Base-by-base conservation (phyloP, 805 yeast genomes). In the Jamesozyma rosinii region DNA sequence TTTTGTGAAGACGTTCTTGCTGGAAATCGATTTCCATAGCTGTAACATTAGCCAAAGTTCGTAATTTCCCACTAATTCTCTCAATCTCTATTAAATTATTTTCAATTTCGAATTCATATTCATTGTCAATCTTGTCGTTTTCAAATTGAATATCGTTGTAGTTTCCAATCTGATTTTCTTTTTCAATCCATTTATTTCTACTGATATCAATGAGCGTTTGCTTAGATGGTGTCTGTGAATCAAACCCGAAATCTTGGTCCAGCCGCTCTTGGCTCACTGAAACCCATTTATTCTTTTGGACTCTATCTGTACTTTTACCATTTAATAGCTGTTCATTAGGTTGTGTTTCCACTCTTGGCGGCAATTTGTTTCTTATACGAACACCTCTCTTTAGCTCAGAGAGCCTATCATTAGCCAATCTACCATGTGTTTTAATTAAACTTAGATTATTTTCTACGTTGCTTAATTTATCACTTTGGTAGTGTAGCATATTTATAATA, bases 121-220 rank as follows among this genome's bases (percentile, higher is more conserved):
- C 90, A 54, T 88, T 95, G 62, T 90, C 97, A 60, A 89, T 96
- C 40, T 79, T 77, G 62, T 89, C 97, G 38, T 82, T 83, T 57
- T 86, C 96, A 53, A 86, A 83, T 55, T 83, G 84, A 63, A 81
- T 87, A 49, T 77, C 67, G 44, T 76, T 67, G 2, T 92, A 81
- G 32, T 78, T 79, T 19, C 69, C 51, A 40, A 63, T 43, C 38
- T 57, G 54, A 39, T 59, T 60, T 30, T 63, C 55, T 2, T 53
- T 54, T 2, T 5, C 14, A 31, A 31, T 9, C 8, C 15, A 6
- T 13, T 13, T 17, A 15, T 13, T 31, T 5, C 15, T 31, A 5
- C n/a, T 31, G n/a, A 31, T 15, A 13, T 6, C 6, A 6, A 11
- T 13, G 5, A 17, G 5, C 9, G 6, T 6, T 13, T 31, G n/a